Percentiles rank a stretch among this genome's conserved stretches.
Evolutionary conservation across 106 monocot genomes (phyloP).

Genomic region (Allium fistulosum): DNA sequence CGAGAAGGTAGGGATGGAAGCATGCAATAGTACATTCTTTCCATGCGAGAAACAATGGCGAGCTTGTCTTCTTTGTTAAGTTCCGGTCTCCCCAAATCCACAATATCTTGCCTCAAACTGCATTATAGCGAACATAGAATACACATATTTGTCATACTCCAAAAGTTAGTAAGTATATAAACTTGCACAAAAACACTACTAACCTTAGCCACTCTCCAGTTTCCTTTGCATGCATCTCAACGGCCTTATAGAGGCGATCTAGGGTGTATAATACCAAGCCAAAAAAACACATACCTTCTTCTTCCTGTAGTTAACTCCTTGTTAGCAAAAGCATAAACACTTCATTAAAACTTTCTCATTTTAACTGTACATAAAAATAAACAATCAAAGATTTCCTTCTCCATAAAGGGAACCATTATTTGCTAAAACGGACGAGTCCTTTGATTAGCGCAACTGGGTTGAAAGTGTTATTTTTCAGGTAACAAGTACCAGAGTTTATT

Average conservation of each 20-base stretch:
- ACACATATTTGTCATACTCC: background rate
- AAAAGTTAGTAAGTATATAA: no score
- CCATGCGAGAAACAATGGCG: conserved; percentile 50
- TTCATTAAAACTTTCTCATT: no score
- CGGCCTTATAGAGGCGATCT: conserved; percentile 81
- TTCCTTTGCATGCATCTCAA: conserved; percentile 80
- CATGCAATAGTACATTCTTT: conserved; percentile 65
- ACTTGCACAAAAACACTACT: background rate
- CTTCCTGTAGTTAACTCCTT: conserved; percentile 38
- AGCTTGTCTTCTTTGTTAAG: conserved; percentile 42
- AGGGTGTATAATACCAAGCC: conserved; percentile 77
- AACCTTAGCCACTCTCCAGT: conserved; percentile 95
- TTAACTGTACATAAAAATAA: no score
- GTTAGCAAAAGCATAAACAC: background rate
- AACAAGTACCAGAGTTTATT: no score
- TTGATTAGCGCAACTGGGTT: no score
- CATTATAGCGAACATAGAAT: conserved; percentile 5
- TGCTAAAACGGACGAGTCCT: no score
- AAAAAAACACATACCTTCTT: conserved; percentile 61
- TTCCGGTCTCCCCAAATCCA: conserved; percentile 55
- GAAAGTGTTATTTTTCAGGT: no score
- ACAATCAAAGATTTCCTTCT: no score
- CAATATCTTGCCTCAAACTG: conserved; percentile 75
- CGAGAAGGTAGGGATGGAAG: conserved; percentile 57
- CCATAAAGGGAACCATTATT: no score